A percentile compares a stretch with the other conserved stretches of the same genome.
Evolutionary conservation across 192 early-diverging fungal species (phyloP).

Genomic region (Coemansia sp.): DNA sequence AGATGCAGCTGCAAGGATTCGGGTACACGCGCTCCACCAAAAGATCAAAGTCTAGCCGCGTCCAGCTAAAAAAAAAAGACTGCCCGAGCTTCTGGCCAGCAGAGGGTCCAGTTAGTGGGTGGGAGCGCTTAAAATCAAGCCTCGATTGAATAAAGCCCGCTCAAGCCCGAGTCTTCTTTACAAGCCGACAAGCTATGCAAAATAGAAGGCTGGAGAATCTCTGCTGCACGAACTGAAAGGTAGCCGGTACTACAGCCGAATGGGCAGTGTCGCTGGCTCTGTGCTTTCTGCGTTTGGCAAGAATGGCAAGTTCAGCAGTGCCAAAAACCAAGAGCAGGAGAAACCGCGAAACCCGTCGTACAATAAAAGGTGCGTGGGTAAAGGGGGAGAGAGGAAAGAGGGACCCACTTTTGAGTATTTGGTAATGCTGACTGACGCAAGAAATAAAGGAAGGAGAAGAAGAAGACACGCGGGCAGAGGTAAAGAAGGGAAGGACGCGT

Average conservation of each 20-base stretch:
- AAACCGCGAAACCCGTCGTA: no score
- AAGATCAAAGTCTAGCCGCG: slow-evolving; percentile 1
- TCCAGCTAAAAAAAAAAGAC: slow-evolving; percentile 2
- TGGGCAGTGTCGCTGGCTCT: no score
- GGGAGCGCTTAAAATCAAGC: no score
- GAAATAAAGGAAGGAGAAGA: neutral
- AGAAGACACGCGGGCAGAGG: slow-evolving; percentile 1
- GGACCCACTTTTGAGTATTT: slow-evolving; percentile 4
- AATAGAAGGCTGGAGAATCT: no score
- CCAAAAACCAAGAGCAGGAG: no score
- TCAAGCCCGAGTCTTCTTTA: no score
- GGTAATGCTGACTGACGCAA: slow-evolving; percentile 7
- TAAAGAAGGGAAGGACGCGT: slow-evolving; percentile 2
- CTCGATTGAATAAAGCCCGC: no score
- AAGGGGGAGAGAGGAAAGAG: neutral
- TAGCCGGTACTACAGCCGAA: no score
- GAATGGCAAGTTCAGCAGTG: no score
- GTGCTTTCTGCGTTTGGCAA: no score
- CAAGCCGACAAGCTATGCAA: no score
- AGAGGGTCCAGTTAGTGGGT: neutral
- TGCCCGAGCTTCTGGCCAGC: neutral
- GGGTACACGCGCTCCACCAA: slow-evolving; percentile 1
- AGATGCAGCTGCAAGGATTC: slow-evolving; percentile 9
- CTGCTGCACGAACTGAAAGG: no score
- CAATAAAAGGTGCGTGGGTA: neutral